Evolutionary conservation across 345 rosid species (phyloP), one percentile per base, ranked within the genome.

Genomic region (Linum trigynum): DNA sequence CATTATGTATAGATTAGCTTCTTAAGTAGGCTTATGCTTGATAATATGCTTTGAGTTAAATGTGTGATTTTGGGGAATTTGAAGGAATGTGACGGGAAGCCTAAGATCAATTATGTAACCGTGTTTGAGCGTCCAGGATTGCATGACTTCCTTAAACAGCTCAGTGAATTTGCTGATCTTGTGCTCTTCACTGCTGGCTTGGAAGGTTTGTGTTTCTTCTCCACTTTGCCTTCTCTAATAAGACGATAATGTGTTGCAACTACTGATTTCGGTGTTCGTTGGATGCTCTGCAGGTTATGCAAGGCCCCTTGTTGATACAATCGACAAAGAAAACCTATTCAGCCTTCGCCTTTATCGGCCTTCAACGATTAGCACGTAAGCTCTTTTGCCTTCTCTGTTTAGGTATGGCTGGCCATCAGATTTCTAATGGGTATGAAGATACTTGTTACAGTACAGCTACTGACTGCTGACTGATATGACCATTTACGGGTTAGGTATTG

Each of bases 91-190:
- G 92, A 85, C 66, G 97, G 99, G 57, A 85, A 84, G 65, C 74
- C 83, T 38, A 86, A 83, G 82, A 73, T 90, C 78, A 88, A 81
- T 72, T 79, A 90, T 53, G 91, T 91, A 16, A 88, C 95, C 0
- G 99, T 91, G 71, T 88, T 88, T 76, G 96, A 94, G 77, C 90
- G 97, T 71, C 99, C 96, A 3, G 97, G 99, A 38, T 71, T 94
- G 75, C 81, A 74, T n/a, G 91, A 88, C 57, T 94, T 94, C 73
- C 78, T 94, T 8, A 81, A 83, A 67, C 69, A 83, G 71, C 80
- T 90, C 23, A 83, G 86, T 70, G 78, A 84, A 67, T 94, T 88
- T 74, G 87, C 95, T 0, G 91, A 94, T 67, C 96, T 90, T 70
- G 78, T 88, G 65, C 78, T 94, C 38, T 94, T 94, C 68, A 94